Evolutionary conservation across 2,329 filamentous ascomycete species (phyloP), one percentile per base, ranked within the genome.

Genomic region (Verticillium longisporum): DNA sequence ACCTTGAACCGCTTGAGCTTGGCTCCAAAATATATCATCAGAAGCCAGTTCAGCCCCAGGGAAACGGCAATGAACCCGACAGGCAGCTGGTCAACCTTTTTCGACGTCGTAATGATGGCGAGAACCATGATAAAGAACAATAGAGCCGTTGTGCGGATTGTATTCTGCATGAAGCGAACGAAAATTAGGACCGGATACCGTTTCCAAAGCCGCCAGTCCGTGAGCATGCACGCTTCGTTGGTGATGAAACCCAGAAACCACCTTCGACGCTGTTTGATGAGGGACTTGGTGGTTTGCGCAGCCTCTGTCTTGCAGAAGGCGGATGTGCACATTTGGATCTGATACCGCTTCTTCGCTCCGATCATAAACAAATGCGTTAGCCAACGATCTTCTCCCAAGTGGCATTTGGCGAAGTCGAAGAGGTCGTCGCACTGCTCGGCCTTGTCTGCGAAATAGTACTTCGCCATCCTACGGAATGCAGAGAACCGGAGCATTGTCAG

Each of bases 321-420:
- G 60, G 92, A 94, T 1, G 93, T 97, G 74, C 95, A 97, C 88
- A 98, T 94, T 75, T 96, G 92, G 64, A 98, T 97, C 75, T 98
- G 95, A 74, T 96, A 96, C 50, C 91, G 85, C 73, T 96, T 87
- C 77, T 92, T 91, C 55, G 94, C 93, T 31, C 92, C 93, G 70
- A 98, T 95, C 95, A 99, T 99, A 80, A 99, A 97, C 62, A 99
- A 83, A 78, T 99, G 95, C 1, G 94, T 99, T 61, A 98, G 83
- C 93, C 94, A 98, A 65, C 94, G 85, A 75, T 99, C 95, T 75
- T 98, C 95, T 45, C 95, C 95, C 54, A 98, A 77, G 76, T 98
- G 93, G 69, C 91, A 93, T 77, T 98, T 98, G 61, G 91, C 92
- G 71, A 94, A 98, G 72, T 99, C 94, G 71, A 99, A 99, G 13